Conservation (phyloP, 176 grass and related monocot species). For the Olyra latifolia region DNA sequence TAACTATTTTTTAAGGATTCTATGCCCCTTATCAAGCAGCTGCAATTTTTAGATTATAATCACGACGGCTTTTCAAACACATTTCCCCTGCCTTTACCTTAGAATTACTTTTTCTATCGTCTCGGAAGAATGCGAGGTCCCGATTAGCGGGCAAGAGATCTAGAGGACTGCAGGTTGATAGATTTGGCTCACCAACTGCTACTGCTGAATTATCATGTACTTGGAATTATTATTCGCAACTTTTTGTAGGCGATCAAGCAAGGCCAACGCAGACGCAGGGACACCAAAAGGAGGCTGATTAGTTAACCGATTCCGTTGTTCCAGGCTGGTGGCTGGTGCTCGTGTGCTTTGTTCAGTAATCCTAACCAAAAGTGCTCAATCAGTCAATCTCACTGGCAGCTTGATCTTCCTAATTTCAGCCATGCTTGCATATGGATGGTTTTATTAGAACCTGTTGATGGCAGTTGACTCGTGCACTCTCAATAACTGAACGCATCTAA, state of each 20-base stretch:
- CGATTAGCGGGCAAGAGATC: not conserved
- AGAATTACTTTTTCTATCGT: not conserved
- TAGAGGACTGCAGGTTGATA: constrained; percentile 30
- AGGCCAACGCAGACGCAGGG: not conserved
- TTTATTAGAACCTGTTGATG: not conserved
- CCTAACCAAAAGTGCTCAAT: not conserved
- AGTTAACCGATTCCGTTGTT: constrained; percentile 7
- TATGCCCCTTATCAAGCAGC: no score
- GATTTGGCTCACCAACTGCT: constrained; percentile 47
- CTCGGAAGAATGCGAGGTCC: constrained; percentile 31
- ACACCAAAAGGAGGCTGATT: not conserved
- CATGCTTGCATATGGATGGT: not conserved
- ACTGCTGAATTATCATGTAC: not conserved
- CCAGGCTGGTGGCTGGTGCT: constrained; percentile 16
- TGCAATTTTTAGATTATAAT: no score
- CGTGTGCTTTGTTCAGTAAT: not conserved
- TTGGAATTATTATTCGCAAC: constrained; percentile 37
- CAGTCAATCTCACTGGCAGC: not conserved
- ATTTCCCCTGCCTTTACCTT: not conserved
- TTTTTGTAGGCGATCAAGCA: constrained; percentile 25
- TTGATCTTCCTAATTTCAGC: not conserved
- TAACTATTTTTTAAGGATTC: no score
- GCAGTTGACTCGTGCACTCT: not conserved
- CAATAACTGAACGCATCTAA: no score
- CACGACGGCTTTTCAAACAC: not conserved